Conservation (phyloP, 805 yeast genomes). For the Ogataea paraovalis region DNA sequence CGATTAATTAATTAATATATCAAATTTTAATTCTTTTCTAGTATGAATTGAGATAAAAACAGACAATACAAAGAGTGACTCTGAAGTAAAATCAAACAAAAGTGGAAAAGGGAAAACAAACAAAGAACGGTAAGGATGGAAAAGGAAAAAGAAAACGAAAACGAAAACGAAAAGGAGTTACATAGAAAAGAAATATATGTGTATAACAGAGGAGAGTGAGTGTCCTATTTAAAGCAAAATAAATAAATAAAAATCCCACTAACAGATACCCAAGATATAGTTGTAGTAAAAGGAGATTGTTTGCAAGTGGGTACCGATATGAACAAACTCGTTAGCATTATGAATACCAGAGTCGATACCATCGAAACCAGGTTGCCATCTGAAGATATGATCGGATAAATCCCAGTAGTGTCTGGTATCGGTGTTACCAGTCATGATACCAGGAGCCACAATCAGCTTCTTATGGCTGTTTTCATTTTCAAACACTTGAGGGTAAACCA, state of each 20-base stretch:
- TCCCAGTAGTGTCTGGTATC: conserved; percentile 60
- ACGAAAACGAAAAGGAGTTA: background rate
- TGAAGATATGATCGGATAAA: conserved; percentile 50
- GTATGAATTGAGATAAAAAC: no score
- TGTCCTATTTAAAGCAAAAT: no score
- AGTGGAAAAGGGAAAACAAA: no score
- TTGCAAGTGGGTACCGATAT: conserved; percentile 51
- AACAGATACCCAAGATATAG: conserved; percentile 31
- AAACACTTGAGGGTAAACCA: conserved; percentile 32
- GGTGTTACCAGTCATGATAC: conserved; percentile 55
- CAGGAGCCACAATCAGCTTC: conserved; percentile 37
- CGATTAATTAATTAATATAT: background rate
- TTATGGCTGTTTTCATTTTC: background rate
- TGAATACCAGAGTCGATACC: conserved; percentile 38
- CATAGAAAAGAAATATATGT: background rate
- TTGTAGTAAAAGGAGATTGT: conserved; percentile 51
- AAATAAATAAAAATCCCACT: no score
- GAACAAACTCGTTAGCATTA: conserved; percentile 57
- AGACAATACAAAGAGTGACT: no score
- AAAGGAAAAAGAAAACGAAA: background rate
- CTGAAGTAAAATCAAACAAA: no score
- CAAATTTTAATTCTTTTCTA: background rate
- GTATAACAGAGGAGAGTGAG: no score
- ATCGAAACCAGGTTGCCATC: conserved; percentile 46
- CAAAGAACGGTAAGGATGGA: background rate